Conservation (phyloP, 306 rosid genomes). For the Betula pendula region DNA sequence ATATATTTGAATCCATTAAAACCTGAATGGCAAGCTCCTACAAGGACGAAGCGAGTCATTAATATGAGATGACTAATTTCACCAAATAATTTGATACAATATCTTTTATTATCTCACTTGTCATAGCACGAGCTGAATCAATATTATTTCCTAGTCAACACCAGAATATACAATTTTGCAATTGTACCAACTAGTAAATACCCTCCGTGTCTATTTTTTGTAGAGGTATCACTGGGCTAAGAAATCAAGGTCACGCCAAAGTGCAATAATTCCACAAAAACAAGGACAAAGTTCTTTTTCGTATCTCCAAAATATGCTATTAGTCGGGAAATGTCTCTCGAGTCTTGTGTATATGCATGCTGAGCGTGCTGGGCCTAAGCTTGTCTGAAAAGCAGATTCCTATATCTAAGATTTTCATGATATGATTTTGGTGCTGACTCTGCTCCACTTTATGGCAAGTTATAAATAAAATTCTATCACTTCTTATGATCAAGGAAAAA, state of each 20-base stretch:
- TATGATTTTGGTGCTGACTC: neutral
- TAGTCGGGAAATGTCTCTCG: neutral
- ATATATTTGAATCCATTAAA: neutral
- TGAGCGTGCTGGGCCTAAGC: neutral
- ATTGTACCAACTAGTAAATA: neutral
- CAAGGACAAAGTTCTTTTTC: neutral
- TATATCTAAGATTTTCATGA: neutral
- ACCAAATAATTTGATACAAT: neutral
- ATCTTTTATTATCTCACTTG: neutral
- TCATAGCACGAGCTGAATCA: neutral
- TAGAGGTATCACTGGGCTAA: neutral
- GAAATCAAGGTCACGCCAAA: neutral
- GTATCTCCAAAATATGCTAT: neutral
- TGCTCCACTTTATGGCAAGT: neutral
- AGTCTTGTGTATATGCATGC: neutral
- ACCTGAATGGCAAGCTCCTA: neutral
- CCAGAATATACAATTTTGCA: neutral
- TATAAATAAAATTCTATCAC: neutral
- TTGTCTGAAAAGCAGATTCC: neutral
- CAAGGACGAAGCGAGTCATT: neutral
- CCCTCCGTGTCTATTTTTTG: too few species aligned
- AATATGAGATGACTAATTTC: neutral
- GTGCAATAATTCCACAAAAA: neutral
- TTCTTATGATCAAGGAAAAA: neutral
- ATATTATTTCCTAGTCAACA: neutral